phyloP scores from a whole-genome alignment of 176 grass and related monocot genomes.

The Elymus sibiricus region DNA sequence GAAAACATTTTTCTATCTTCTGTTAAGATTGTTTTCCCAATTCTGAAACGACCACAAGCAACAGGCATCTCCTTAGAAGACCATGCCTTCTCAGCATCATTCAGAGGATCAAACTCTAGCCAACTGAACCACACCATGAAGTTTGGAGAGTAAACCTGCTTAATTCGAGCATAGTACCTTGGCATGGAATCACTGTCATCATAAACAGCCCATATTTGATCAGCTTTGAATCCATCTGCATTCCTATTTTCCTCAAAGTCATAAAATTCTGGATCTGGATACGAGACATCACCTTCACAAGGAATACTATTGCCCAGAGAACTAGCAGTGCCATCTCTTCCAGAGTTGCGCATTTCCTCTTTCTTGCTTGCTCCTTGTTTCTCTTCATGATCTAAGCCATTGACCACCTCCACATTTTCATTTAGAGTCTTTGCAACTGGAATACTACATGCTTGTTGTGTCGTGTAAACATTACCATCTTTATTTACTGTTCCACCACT shows the following conservation, averaged over 20 bases:
- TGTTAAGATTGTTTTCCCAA: constrained; percentile 35
- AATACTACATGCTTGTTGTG: constrained; percentile 18
- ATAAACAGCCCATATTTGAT: constrained; percentile 69
- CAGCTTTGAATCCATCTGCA: constrained; percentile 25
- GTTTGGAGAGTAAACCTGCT: constrained; percentile 33
- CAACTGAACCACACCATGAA: constrained; percentile 55
- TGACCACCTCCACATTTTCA: constrained; percentile 30
- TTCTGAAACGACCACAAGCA: constrained; percentile 61
- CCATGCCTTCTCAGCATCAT: constrained; percentile 47
- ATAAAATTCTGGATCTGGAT: constrained; percentile 53
- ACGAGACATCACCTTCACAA: constrained; percentile 11
- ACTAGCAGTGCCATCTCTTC: not conserved
- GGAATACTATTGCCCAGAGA: constrained; percentile 22
- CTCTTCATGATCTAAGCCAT: constrained; percentile 6
- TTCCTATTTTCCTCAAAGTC: constrained; percentile 43
- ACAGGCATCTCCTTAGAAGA: constrained; percentile 52
- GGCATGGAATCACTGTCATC: constrained; percentile 64
- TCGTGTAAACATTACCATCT: not conserved
- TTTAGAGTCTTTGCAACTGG: constrained; percentile 23
- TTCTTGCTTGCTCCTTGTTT: constrained; percentile 8
- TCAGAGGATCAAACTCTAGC: constrained; percentile 52
- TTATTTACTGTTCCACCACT: not conserved
- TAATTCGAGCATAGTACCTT: constrained; percentile 65
- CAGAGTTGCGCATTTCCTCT: constrained; percentile 2
- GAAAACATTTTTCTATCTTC: constrained; percentile 61